Evolutionary conservation across 1,284 basidiomycete species (phyloP), one percentile per base, ranked within the genome.

Genomic region (Amylostereum areolatum): DNA sequence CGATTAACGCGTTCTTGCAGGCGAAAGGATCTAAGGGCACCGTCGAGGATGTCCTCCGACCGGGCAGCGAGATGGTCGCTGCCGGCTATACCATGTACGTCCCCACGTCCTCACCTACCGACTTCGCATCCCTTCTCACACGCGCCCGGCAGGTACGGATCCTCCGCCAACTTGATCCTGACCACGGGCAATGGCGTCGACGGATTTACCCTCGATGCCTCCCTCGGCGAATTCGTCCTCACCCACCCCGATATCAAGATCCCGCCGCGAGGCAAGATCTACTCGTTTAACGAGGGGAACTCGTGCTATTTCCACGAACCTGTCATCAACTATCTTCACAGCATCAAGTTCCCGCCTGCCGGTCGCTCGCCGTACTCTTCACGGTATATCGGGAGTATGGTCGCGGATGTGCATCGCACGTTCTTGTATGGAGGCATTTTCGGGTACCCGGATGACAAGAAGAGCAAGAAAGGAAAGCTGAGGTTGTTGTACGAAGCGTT

Each of bases 281-380:
- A 99, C 76, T 98, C 95, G 18, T 96, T 98, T 80, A 99, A 99
- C 72, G 97, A 99, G 73, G 96, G 96, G 56, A 99, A 99, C 74
- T 83, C 92, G 48, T 77, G 89, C 77, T 95, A 94, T 74, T 99
- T 97, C 78, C 78, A 97, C 72, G 75, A 83, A 46, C 92, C 92
- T 11, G 89, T 92, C 47, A 73, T 75, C 58, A 82, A 87, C 52
- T 99, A 98, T 73, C 81, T 99, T 55, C 86, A 97, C 57, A 91
- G 87, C 58, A 92, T 99, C 81, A 99, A 99, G 72, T 96, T 77
- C 71, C 92, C 93, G 8, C 59, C 75, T 37, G 68, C 78, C 46
- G 85, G 83, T 47, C 89, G 89, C 65, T 66, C 75, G 29, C 94
- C 94, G 1, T 96, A 96, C 67, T 92, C 88, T 56, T 88, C 92